Conservation (phyloP, 495 filamentous ascomycete genomes). For the Beverwykella pulmonaria region DNA sequence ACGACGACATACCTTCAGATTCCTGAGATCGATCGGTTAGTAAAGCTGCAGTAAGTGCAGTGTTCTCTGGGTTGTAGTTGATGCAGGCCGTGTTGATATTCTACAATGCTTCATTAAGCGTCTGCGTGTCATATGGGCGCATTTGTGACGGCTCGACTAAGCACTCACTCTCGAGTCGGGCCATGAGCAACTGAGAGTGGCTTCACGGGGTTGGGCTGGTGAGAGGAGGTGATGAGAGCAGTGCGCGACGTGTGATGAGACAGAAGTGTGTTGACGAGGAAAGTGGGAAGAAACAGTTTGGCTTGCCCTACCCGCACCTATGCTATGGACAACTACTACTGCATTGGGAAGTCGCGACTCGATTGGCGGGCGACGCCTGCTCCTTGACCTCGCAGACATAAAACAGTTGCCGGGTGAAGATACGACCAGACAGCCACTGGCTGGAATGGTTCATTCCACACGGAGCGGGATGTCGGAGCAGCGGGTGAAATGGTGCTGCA, state of each 20-base stretch:
- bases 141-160: background rate
- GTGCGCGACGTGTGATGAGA: background rate
- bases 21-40: background rate
- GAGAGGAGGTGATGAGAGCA: background rate
- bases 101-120: background rate
- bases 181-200: background rate
- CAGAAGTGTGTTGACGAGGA: background rate
- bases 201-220: background rate
- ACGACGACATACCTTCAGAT: conserved; percentile 8
- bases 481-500: too few relatives aligned
- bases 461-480: too few relatives aligned
- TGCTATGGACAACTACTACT: background rate
- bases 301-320: background rate
- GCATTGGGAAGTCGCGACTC: background rate
- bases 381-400: too few relatives aligned
- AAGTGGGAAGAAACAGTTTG: background rate
- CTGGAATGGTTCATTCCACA: too few relatives aligned
- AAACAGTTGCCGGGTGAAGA: too few relatives aligned
- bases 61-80: background rate
- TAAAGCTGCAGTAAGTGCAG: background rate
- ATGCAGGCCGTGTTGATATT: background rate
- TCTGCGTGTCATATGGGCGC: background rate
- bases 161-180: background rate
- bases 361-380: too few relatives aligned
- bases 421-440: too few relatives aligned